These are phyloP conservation scores for Scheffersomyces illinoinensis DNA, from an alignment of 1,139 yeast genomes.

Conservation along the genomic window DNA sequence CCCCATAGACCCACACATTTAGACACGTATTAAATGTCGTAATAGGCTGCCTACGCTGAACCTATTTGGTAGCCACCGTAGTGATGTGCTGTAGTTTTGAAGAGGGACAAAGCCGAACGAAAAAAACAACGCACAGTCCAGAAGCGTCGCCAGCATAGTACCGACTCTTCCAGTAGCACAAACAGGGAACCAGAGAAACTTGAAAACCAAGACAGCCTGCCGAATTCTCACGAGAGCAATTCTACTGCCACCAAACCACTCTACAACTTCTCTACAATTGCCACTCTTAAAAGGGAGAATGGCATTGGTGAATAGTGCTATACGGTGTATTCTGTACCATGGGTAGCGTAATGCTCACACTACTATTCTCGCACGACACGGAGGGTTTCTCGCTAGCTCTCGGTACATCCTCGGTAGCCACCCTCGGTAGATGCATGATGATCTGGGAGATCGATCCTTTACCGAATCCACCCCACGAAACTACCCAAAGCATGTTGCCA, in stretches of 20 bases:
- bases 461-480: neutral
- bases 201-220: neutral
- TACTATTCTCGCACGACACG: neutral
- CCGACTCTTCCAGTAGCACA: neutral
- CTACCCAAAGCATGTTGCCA: neutral
- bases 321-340: neutral
- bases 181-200: neutral
- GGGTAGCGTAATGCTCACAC: neutral
- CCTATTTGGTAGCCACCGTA: neutral
- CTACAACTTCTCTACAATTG: no score
- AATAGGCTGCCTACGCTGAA: neutral
- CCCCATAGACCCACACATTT: neutral
- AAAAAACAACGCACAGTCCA: neutral
- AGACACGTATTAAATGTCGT: neutral
- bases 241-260: neutral
- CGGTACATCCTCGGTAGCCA: neutral
- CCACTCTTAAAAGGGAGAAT: no score
- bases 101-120: neutral
- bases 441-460: neutral
- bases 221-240: neutral
- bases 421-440: neutral
- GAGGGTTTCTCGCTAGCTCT: neutral
- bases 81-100: neutral
- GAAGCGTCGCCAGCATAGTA: neutral
- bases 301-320: no score